Conservation (phyloP, 352 stramenopile species). For the Elongisporangium prolatum region DNA sequence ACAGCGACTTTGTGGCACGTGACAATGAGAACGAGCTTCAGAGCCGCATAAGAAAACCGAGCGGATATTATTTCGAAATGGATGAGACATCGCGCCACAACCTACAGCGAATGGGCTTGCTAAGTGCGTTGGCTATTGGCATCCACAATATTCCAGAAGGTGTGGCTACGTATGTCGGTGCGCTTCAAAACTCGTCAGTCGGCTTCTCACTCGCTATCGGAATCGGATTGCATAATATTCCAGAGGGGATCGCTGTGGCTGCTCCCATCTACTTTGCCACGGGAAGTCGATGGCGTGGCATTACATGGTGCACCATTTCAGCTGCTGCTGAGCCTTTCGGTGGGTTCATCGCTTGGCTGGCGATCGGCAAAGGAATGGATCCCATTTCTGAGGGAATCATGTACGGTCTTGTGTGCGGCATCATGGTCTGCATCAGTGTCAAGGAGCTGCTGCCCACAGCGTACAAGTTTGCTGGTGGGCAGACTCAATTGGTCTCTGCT, state of each 20-base stretch:
- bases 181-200: conserved; percentile 86
- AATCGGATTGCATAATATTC: conserved; percentile 97
- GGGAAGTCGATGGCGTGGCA: conserved; percentile 89
- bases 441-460: conserved; percentile 90
- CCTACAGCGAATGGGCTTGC: conserved; percentile 84
- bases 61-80: conserved; percentile 16
- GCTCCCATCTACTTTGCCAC: conserved; percentile 96
- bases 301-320: conserved; percentile 89
- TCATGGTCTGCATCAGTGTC: conserved; percentile 92
- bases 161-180: conserved; percentile 93
- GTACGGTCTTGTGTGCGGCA: conserved; percentile 90
- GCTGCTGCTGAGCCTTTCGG: conserved; percentile 87
- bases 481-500: conserved; percentile 72
- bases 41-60: conserved; percentile 6
- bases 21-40: conserved; percentile 15
- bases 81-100: conserved; percentile 15
- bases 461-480: conserved; percentile 77
- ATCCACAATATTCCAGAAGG: conserved; percentile 96
- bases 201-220: conserved; percentile 90
- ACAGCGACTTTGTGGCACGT: not conserved
- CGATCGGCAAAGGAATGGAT: conserved; percentile 74
- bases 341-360: conserved; percentile 71
- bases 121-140: conserved; percentile 88
- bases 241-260: conserved; percentile 93
- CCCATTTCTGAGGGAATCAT: conserved; percentile 73